Conservation (phyloP, 345 rosid species). For the Erysimum cheiranthoides region DNA sequence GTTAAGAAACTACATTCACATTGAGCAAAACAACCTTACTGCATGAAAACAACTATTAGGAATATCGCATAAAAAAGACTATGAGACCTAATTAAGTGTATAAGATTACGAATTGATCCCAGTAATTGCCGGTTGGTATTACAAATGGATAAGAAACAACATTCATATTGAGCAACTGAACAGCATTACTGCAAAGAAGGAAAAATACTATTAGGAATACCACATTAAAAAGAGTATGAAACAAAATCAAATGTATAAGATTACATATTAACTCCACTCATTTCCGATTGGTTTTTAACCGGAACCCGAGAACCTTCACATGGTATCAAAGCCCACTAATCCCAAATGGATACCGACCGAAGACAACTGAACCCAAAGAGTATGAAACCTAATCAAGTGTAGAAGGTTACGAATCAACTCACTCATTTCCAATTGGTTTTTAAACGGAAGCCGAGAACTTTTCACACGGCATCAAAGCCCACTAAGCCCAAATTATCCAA, state of each 20-base stretch:
- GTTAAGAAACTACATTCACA: constrained; percentile 12
- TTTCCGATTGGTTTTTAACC: constrained; percentile 7
- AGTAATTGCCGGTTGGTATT: too few species aligned
- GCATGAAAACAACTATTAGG: not conserved
- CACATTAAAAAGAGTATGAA: not conserved
- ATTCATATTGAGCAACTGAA: not conserved
- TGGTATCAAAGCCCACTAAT: not conserved
- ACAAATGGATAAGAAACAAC: not conserved
- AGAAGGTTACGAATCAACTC: not conserved
- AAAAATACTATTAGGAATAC: not conserved
- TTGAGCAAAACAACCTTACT: constrained; percentile 17
- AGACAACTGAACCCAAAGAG: not conserved
- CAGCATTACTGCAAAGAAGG: not conserved
- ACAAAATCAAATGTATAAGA: not conserved
- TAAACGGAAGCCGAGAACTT: not conserved
- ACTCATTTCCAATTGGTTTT: constrained; percentile 8
- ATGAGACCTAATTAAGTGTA: too few species aligned
- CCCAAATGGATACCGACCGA: not conserved
- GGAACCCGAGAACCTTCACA: not conserved
- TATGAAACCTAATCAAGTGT: not conserved
- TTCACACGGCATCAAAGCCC: not conserved
- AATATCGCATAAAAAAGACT: too few species aligned
- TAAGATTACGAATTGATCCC: too few species aligned
- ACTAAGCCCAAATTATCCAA: not conserved
- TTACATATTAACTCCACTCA: not conserved